Evolutionary conservation across 2,329 filamentous ascomycete species (phyloP).

Genomic region (Penicillium sp.): DNA sequence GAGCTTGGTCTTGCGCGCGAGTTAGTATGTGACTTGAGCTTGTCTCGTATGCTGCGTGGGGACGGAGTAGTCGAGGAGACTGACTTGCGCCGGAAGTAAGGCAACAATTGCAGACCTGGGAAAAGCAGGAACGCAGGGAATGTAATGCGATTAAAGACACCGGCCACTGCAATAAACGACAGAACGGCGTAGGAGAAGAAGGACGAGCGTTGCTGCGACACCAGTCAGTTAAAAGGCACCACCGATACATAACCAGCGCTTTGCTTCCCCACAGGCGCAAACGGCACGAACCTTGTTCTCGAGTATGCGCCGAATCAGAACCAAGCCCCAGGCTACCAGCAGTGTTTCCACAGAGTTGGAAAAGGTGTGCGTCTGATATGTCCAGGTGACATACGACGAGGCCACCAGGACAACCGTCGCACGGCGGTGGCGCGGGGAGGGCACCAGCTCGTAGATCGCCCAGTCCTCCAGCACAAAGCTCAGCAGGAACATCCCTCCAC

Average conservation of each 20-base stretch:
- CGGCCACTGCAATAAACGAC: conserved; percentile 78
- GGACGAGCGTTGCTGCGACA: conserved; percentile 68
- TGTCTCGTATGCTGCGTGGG: conserved; percentile 2
- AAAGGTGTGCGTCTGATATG: conserved; percentile 96
- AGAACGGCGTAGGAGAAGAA: conserved; percentile 75
- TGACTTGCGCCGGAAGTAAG: conserved; percentile 80
- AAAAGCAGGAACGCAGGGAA: conserved; percentile 91
- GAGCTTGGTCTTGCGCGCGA: conserved; percentile 56
- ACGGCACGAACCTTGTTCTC: conserved; percentile 65
- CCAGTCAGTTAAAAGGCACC: conserved; percentile 4
- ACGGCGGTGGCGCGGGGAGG: conserved; percentile 69
- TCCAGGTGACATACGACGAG: conserved; percentile 98
- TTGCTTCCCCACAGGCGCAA: neutral
- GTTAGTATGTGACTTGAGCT: conserved; percentile 14
- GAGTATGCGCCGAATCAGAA: conserved; percentile 83
- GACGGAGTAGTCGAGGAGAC: conserved; percentile 30
- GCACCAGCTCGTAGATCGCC: conserved; percentile 90
- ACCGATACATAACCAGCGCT: neutral
- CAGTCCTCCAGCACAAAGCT: conserved; percentile 98
- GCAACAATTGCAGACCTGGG: conserved; percentile 78
- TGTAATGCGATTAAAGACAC: conserved; percentile 94
- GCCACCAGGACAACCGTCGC: conserved; percentile 81
- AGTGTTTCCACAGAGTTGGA: conserved; percentile 97
- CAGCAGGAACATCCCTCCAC: conserved; percentile 87
- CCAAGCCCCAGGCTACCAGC: conserved; percentile 88